A percentile compares a stretch with the other conserved stretches of the same genome.
phyloP scores from a whole-genome alignment of 768 basidiomycete species.

The Trametes gibbosa region DNA sequence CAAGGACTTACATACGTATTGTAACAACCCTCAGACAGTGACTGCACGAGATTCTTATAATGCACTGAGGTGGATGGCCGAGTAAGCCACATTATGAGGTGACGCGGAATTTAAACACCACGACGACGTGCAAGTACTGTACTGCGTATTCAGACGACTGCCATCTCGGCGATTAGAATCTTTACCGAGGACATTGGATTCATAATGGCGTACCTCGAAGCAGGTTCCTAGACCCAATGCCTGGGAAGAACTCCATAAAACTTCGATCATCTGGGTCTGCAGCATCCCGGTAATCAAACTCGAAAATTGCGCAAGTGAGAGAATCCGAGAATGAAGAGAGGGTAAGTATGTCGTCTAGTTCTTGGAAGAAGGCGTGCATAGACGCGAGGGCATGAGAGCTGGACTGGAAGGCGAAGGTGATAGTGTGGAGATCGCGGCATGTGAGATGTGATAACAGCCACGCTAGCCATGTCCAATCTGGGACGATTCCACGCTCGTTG shows the following conservation, averaged over 20 bases:
- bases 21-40: no score
- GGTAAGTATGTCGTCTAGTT: constrained; percentile 5
- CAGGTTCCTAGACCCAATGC: not conserved
- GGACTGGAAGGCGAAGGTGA: constrained; percentile 13
- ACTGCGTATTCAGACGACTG: not conserved
- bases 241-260: not conserved
- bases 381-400: constrained; percentile 13
- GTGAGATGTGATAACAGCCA: constrained; percentile 15
- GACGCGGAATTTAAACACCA: no score
- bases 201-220: not conserved
- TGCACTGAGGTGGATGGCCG: no score
- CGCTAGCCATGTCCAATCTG: constrained; percentile 20
- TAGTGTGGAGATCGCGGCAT: not conserved
- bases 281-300: constrained; percentile 4
- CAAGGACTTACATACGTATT: no score
- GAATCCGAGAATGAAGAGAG: not conserved
- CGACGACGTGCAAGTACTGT: no score
- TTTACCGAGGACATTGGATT: no score
- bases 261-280: not conserved
- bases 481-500: constrained; percentile 1
- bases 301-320: not conserved
- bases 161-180: not conserved
- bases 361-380: constrained; percentile 9
- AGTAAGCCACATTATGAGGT: no score
- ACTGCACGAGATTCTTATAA: no score